Evolutionary conservation across 73 alveolate genomes (phyloP), one percentile per base, ranked within the genome.

Genomic region (Blepharisma stoltei): DNA sequence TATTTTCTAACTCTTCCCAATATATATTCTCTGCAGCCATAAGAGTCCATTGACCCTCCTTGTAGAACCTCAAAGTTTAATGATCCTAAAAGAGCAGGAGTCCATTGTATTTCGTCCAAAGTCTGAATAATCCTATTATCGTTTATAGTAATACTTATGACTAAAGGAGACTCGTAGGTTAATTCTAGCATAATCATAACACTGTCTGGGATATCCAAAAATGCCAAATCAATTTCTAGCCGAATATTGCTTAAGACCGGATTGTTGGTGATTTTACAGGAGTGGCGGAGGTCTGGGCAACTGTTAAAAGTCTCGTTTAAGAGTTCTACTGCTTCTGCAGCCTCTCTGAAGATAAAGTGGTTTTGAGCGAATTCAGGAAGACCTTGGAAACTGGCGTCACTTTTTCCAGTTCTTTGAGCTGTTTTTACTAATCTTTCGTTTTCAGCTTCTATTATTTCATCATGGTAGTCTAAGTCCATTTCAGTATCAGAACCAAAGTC

Each of bases 141-240:
- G 43, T 75, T 54, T 20, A 82, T 25, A 20, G 53, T 75, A 1
- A 81, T 69, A 6, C 27, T 18, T 8, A 82, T 43, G 6, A 71
- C 83, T 0, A 87, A 78, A 6, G 89, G 88, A 53, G 73, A 85
- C 5, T 82, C 81, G n/a, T 81, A 41, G 0, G 67, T 81, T 68
- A 81, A 87, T 9, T 89, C 94, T 6, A 87, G 53, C 69, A 71
- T 46, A 7, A 81, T 70, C 43, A 67, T 54, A 21, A 55, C 65
- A 25, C 54, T 70, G 0, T 81, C 76, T 37, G 70, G 67, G 23
- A 87, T 9, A 20, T 55, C 78, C 0, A 87, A 14, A 76, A 81
- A 87, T 49, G 78, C 80, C 11, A 87, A 50, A 53, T 87, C 90
- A 52, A 87, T 77, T 38, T 79, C 88, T n/a, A 83, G 38, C 45